These are phyloP conservation scores for Flaveria linearis DNA, from an alignment of 129 eudicot species.

Conservation along the genomic window DNA sequence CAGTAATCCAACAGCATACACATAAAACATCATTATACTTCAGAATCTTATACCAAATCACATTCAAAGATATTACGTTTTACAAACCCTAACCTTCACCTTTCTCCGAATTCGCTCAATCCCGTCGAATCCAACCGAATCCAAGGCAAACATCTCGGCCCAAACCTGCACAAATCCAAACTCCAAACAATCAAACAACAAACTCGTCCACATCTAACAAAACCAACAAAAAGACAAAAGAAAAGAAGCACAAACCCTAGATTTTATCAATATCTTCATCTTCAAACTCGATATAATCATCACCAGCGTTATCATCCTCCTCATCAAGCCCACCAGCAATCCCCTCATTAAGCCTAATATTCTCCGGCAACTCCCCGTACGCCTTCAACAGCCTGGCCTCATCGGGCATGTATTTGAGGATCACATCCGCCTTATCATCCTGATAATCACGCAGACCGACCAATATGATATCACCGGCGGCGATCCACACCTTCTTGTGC, in stretches of 20 bases:
- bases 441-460: slow-evolving; percentile 93
- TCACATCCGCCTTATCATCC: slow-evolving; percentile 95
- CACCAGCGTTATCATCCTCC: slow-evolving; percentile 74
- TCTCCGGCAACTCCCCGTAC: slow-evolving; percentile 83
- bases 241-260: slow-evolving; percentile 35
- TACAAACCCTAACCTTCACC: slow-evolving; percentile 19
- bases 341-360: slow-evolving; percentile 77
- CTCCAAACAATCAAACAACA: background rate
- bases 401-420: slow-evolving; percentile 88
- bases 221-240: background rate
- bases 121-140: background rate
- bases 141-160: background rate
- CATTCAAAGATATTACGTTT: slow-evolving; percentile 8
- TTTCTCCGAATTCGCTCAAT: background rate
- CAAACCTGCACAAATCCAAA: slow-evolving; percentile 8
- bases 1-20: slow-evolving; percentile 4
- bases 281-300: slow-evolving; percentile 88
- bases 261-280: slow-evolving; percentile 91
- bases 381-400: slow-evolving; percentile 92
- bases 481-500: slow-evolving; percentile 99
- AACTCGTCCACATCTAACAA: background rate
- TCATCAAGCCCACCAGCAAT: slow-evolving; percentile 66
- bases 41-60: slow-evolving; percentile 11
- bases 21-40: slow-evolving; percentile 17
- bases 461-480: slow-evolving; percentile 87